Evolutionary conservation across 345 rosid species (phyloP).

Genomic region (Passiflora organensis): DNA sequence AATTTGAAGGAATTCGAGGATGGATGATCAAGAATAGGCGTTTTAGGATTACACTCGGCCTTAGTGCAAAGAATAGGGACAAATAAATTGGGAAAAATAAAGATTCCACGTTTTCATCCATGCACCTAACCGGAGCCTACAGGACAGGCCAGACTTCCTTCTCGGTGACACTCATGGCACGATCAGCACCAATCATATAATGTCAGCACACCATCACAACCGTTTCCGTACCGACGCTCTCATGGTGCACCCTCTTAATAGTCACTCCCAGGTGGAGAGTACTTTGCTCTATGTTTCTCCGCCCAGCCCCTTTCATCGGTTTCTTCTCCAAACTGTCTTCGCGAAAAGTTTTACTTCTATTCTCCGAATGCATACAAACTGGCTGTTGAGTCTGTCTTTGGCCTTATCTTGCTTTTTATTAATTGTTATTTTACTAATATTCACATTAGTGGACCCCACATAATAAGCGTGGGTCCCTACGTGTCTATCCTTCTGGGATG

Average conservation of each 20-base stretch:
- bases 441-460: not conserved
- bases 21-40: too few relatives aligned
- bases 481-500: not conserved
- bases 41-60: not conserved
- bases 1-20: too few relatives aligned
- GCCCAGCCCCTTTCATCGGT: not conserved
- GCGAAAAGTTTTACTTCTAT: not conserved
- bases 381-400: not conserved
- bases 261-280: not conserved
- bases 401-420: not conserved
- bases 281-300: not conserved
- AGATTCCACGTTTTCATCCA: conserved; percentile 2
- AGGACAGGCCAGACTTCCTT: not conserved
- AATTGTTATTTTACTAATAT: not conserved
- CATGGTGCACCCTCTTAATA: not conserved
- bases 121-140: not conserved
- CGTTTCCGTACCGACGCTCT: not conserved
- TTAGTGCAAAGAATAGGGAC: not conserved
- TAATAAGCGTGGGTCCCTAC: not conserved
- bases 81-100: not conserved
- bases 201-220: not conserved
- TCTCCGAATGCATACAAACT: conserved; percentile 2
- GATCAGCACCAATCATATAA: not conserved
- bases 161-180: not conserved
- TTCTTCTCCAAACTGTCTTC: not conserved